Base-by-base conservation (phyloP, 192 early-diverging fungal genomes). In the Backusella liffmaniae region DNA sequence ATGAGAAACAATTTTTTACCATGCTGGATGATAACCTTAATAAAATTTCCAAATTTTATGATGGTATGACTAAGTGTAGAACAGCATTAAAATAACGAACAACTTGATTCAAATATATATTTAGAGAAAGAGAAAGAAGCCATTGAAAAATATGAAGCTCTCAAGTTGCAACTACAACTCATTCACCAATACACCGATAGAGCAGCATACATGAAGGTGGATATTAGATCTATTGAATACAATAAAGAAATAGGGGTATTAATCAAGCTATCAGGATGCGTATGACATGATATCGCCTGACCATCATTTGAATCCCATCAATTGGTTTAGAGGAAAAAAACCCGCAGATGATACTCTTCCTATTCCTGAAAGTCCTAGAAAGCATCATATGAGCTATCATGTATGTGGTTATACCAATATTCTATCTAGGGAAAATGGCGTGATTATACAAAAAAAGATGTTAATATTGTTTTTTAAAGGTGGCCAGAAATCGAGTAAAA, bases 401-500 rank as follows among this genome's bases (percentile, higher is more conserved):
- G 70, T 71, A 71, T 44, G 16, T 21, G 16, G n/a, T 13, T 29
- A 62, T 29, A 62, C 0, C 21, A 62, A 62, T 62, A 29, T 62
- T 62, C 21, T 29, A 29, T 62, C 10, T 26, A 62, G 10, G 26
- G 56, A 59, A 59, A 62, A 12, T 62, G 23, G 56, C 21, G 56
- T 62, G 56, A 71, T 32, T 29, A 18, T 4, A 49, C 4, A 13
- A 8, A 46, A 21, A 16, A 29, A 32, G 32, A 15, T 30, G 26
- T 44, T 71, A 12, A 29, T 0, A 15, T 32, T 44, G 41, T 71
- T 62, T 29, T 32, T 32, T 32, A 0, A 62, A 83, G 76, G 78
- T 83, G 0, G 89, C 89, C 12, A 80, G 83, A 53, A 79, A 67
- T n/a, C 23, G 84, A 36, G 79, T 94, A 71, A 92, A 91, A 83